Evolutionary conservation across 305 asterid genomes (phyloP), one percentile per base, ranked within the genome.

Genomic region (Ilex paraguariensis): DNA sequence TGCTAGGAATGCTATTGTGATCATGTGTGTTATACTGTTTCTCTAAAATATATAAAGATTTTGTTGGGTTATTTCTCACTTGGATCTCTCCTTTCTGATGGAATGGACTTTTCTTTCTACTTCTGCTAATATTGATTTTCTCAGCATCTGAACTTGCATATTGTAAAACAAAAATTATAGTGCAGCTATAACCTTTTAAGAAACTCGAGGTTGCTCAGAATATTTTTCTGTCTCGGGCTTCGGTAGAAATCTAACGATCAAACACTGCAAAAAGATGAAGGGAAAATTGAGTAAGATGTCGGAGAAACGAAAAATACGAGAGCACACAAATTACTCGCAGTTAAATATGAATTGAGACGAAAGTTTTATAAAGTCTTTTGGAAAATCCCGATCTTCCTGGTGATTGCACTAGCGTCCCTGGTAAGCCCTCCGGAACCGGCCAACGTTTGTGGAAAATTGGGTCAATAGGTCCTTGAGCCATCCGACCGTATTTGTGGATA

Each of bases 1-100:
- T 42, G 66, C 69, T 76, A 74, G 28, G 28, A 21, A 56, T 75
- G 68, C 31, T 73, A 64, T 59, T 65, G 50, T 63, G 46, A 68
- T 74, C n/a, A 48, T 72, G 82, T 72, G 66, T 62, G 64, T 59
- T 68, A 62, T 59, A 72, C 67, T 64, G 54, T 42, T 66, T 50
- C 36, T 31, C 59, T 62, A 65, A 59, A 53, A 69, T 72, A 66
- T 66, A 63, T 62, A 50, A 42, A 69, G 10, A 6, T 14, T 36
- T 48, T 49, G 69, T 69, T 52, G 11, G 69, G 62, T 48, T 49
- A 33, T 51, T 59, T 53, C 39, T 16, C 49, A 42, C 13, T 54
- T 33, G 52, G 17, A 51, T 14, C 17, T 60, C 12, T 11, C 32
- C 30, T 52, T 16, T 59, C 14, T 54, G 31, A 33, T 28, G n/a